Conservation (phyloP, 2,329 filamentous ascomycete species). For the Venturia pyrina region DNA sequence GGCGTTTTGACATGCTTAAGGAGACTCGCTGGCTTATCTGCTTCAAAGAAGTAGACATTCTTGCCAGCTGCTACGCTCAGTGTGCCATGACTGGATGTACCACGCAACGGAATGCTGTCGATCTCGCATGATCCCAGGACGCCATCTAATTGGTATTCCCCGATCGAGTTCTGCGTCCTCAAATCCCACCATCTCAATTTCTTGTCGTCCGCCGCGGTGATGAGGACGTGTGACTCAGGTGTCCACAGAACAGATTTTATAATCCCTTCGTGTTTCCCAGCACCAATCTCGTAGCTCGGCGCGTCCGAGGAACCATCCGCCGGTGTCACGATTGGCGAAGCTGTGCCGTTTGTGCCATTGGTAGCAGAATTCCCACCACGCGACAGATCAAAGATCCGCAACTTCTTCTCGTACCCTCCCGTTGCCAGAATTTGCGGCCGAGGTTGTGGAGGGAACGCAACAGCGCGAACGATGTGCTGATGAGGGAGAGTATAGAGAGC, state of each 20-base stretch:
- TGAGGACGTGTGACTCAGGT: constrained; percentile 73
- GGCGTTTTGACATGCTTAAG: constrained; percentile 72
- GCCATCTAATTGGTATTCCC: constrained; percentile 69
- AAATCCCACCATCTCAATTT: constrained; percentile 93
- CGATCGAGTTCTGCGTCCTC: constrained; percentile 61
- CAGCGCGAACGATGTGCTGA: constrained; percentile 86
- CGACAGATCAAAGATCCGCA: constrained; percentile 83
- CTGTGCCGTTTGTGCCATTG: constrained; percentile 14
- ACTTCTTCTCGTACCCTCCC: constrained; percentile 91
- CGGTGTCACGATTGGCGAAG: constrained; percentile 22
- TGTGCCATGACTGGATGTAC: constrained; percentile 43
- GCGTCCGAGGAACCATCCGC: constrained; percentile 35
- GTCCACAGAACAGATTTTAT: constrained; percentile 98
- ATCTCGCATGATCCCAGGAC: constrained; percentile 84
- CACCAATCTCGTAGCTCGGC: constrained; percentile 76
- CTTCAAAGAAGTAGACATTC: constrained; percentile 85
- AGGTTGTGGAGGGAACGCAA: constrained; percentile 70
- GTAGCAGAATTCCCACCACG: constrained; percentile 32
- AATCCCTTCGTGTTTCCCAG: constrained; percentile 69
- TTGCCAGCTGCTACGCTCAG: constrained; percentile 91
- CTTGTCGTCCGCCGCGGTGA: constrained; percentile 85
- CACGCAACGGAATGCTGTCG: constrained; percentile 34
- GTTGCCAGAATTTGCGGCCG: constrained; percentile 71
- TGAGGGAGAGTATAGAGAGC: constrained; percentile 79
- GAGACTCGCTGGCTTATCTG: constrained; percentile 53